Evolutionary conservation across 192 early-diverging fungal genomes (phyloP), one percentile per base, ranked within the genome.

Genomic region (Fimicolochytrium jonesii): DNA sequence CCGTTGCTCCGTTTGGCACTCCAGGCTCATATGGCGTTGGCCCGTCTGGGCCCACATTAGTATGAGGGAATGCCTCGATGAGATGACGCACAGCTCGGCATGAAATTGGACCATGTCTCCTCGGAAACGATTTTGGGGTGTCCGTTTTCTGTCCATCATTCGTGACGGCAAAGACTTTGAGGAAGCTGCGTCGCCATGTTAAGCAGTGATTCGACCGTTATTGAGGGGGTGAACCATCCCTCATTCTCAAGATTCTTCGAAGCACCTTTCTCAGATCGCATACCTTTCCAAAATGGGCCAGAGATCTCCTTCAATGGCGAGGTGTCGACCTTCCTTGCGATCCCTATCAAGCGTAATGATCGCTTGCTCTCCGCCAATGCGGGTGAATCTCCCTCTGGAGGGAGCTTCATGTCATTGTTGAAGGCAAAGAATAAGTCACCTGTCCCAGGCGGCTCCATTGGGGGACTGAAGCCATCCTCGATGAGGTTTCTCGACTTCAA

Each of bases 271-370:
- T 47, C 68, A 9, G 43, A 48, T 7, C 59, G 49, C 22, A 70
- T 71, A 25, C 73, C 73, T 18, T 75, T 75, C 61, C 62, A 71
- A 32, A 56, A 60, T 37, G 66, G 65, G 17, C 70, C 70, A 10
- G 56, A 67, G 17, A 42, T 56, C 18, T 43, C 49, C 41, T 36
- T 52, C 54, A 73, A 64, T 57, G 61, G 67, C 22, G 73, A 79
- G 46, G 52, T 35, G 3, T 56, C 60, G 11, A 71, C 70, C 23
- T 79, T 75, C 59, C 17, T 75, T 28, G 43, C 54, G 2, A n/a
- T 76, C 18, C 70, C 77, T 3, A 23, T 68, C 1, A 79, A 79
- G 42, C 64, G 73, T 4, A 79, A 79, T 43, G 67, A 61, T 26
- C 48, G 36, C 23, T 43, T 43, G 11, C 30, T 64, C 29, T 29